Evolutionary conservation across 345 rosid species (phyloP).

Genomic region (Noccaea caerulescens): DNA sequence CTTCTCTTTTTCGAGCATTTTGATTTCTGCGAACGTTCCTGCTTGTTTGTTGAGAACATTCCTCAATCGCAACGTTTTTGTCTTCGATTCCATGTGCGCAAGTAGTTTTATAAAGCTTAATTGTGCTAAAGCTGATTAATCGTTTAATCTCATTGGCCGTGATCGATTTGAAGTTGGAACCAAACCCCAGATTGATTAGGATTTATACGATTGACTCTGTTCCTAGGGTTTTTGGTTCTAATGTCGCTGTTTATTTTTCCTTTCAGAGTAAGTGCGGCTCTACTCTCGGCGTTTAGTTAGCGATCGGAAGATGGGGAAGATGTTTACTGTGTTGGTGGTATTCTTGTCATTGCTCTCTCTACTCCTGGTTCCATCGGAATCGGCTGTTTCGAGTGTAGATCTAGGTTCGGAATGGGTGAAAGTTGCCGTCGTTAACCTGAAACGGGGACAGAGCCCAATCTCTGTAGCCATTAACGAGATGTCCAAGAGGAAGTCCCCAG

Average conservation of each 20-base stretch:
- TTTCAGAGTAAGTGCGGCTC: slow-evolving; percentile 26
- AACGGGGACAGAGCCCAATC: slow-evolving; percentile 88
- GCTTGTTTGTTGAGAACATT: slow-evolving; percentile 26
- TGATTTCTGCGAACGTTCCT: neutral
- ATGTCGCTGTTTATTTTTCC: neutral
- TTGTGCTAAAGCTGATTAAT: slow-evolving; percentile 23
- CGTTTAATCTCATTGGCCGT: slow-evolving; percentile 19
- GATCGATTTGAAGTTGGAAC: slow-evolving; percentile 31
- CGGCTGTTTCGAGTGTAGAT: slow-evolving; percentile 93
- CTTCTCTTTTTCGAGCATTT: slow-evolving; percentile 4
- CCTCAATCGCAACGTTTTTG: slow-evolving; percentile 3
- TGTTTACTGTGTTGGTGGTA: slow-evolving; percentile 44
- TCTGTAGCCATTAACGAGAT: slow-evolving; percentile 94
- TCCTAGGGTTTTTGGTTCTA: slow-evolving; percentile 23
- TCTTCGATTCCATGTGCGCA: slow-evolving; percentile 6
- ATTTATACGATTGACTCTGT: neutral
- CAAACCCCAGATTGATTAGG: neutral
- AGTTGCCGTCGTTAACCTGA: slow-evolving; percentile 88
- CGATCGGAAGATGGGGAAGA: slow-evolving; percentile 47
- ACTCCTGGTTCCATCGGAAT: slow-evolving; percentile 51
- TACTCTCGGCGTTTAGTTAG: slow-evolving; percentile 21
- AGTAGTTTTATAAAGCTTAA: neutral
- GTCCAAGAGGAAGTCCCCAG: slow-evolving; percentile 98
- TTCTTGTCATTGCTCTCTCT: slow-evolving; percentile 46
- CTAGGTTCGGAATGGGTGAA: slow-evolving; percentile 96